Conservation (phyloP, 2,329 filamentous ascomycete genomes). For the Sporothrix pseudoabietina region DNA sequence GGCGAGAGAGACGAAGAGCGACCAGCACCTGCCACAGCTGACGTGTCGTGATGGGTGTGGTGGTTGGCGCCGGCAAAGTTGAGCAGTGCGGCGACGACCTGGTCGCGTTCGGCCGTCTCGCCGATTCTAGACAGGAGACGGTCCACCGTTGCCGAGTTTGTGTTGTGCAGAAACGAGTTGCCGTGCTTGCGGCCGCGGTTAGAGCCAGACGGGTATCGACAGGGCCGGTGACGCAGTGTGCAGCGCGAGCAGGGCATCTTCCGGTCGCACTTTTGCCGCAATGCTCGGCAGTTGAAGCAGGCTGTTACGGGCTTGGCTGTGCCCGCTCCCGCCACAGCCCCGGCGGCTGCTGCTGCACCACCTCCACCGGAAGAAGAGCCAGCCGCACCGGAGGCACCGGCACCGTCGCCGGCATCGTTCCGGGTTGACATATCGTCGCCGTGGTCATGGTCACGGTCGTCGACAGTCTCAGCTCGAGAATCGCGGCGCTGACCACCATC, state of each 20-base stretch:
- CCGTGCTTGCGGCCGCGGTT: constrained; percentile 36
- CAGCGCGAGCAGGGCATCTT: constrained; percentile 34
- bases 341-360: not conserved
- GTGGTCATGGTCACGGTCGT: not conserved
- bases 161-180: constrained; percentile 34
- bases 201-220: constrained; percentile 34
- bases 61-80: constrained; percentile 33
- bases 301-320: constrained; percentile 33
- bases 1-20: not conserved
- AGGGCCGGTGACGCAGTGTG: constrained; percentile 30
- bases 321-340: not conserved
- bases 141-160: constrained; percentile 36
- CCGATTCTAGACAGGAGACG: constrained; percentile 37
- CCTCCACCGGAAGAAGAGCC: not conserved
- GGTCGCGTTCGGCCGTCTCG: constrained; percentile 36
- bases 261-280: constrained; percentile 34
- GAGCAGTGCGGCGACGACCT: constrained; percentile 35
- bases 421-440: not conserved
- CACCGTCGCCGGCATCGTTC: not conserved
- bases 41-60: constrained; percentile 1
- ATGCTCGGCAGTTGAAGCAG: constrained; percentile 34
- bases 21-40: not conserved
- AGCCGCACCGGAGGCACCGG: not conserved
- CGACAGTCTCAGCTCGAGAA: not conserved
- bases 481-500: not conserved